Evolutionary conservation across 441 rosid species (phyloP).

Genomic region (Euphorbia celastroides): DNA sequence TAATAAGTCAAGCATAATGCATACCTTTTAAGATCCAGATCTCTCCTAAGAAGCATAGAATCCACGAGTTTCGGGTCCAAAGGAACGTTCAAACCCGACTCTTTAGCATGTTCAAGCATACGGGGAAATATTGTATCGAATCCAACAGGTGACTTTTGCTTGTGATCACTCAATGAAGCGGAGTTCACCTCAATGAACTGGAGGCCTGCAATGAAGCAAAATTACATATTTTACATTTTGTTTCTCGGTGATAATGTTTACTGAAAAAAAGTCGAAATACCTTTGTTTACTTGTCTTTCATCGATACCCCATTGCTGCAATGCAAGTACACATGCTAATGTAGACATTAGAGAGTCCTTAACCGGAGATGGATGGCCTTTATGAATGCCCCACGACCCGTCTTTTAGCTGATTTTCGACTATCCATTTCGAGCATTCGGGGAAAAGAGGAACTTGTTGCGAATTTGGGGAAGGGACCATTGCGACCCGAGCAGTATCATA

Average conservation of each 20-base stretch:
- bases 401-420: no score
- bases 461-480: constrained; percentile 63
- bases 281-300: background rate
- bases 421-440: constrained; percentile 38
- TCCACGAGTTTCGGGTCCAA: no score
- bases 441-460: constrained; percentile 46
- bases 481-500: constrained; percentile 95
- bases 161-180: constrained; percentile 48
- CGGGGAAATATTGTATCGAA: constrained; percentile 10
- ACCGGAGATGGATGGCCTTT: no score
- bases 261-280: background rate
- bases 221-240: background rate
- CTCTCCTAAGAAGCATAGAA: no score
- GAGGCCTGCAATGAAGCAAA: background rate
- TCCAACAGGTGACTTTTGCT: constrained; percentile 53
- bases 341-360: no score
- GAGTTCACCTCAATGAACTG: constrained; percentile 26
- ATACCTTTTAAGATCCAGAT: constrained; percentile 21
- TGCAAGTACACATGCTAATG: background rate
- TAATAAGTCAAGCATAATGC: no score
- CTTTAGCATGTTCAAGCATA: constrained; percentile 28
- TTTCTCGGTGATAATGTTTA: background rate
- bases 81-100: constrained; percentile 31
- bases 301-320: background rate
- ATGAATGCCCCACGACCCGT: no score